Base-by-base conservation (phyloP, 2,329 filamentous ascomycete species). In the Fusarium sp. region DNA sequence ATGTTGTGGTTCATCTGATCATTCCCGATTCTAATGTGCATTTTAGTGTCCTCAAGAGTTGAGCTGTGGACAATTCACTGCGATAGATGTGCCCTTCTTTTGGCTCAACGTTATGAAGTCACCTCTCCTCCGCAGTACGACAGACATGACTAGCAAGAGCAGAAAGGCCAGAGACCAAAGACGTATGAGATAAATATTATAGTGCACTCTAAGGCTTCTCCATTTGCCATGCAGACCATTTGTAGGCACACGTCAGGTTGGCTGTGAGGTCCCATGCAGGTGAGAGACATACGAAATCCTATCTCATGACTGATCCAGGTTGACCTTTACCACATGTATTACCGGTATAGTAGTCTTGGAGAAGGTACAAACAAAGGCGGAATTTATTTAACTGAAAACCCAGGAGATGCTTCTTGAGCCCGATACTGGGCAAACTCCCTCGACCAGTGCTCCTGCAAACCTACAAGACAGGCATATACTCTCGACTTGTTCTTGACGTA, bases 361-460 rank as follows among this genome's bases (percentile, higher is more conserved):
- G 9, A 50, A 50, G 16, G 7, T 18, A 6, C 0, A 13, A 18
- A 23, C 7, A 6, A 18, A 32, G 3, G 4, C 6, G 2, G 13
- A 3, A 4, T n/a, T n/a, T 18, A 9, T n/a, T 5, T 6, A 2
- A n/a, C 5, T n/a, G 15, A 23, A 9, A 18, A 4, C 0, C 1
- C 0, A n/a, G 2, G 28, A 33, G 15, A 23, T 23, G 13, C 7
- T 50, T 9, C 19, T 6, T n/a, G 10, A 23, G 7, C 2, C 5
- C 2, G 7, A 18, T 50, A 9, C 21, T 50, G 15, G 28, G 8
- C 12, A 23, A 15, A 18, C 9, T 49, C 3, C 7, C 3, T 28
- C 13, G 4, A 15, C 8, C 12, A 30, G 12, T 7, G 11, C 15
- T 33, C 2, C 6, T n/a, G 15, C 21, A 18, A 50, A 18, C 3